A percentile compares a stretch with the other conserved stretches of the same genome.
These are phyloP conservation scores for Epichloe hybrida DNA, from an alignment of 2,329 filamentous ascomycete genomes.

Conservation along the genomic window DNA sequence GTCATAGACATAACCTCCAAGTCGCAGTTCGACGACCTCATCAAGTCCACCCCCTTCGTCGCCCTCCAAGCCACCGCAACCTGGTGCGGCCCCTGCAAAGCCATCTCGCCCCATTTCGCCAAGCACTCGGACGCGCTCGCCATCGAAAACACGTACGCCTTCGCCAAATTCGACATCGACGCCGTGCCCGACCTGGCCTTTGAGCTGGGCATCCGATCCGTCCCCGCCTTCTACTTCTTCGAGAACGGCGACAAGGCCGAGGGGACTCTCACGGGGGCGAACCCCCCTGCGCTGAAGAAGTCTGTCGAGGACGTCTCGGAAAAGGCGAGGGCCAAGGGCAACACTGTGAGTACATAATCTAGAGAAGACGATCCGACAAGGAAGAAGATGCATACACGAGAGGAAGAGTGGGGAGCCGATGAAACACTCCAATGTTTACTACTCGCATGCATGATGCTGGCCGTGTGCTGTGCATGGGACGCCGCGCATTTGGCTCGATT, in stretches of 20 bases:
- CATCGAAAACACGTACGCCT: slow-evolving; percentile 31
- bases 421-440: neutral
- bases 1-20: slow-evolving; percentile 26
- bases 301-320: slow-evolving; percentile 12
- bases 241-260: slow-evolving; percentile 32
- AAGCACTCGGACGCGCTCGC: slow-evolving; percentile 28
- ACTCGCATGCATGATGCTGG: too few relatives aligned
- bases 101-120: slow-evolving; percentile 40
- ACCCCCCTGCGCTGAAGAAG: slow-evolving; percentile 20
- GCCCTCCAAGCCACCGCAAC: slow-evolving; percentile 44
- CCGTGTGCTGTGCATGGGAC: too few relatives aligned
- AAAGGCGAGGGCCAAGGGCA: slow-evolving; percentile 14
- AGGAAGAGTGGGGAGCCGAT: neutral
- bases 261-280: slow-evolving; percentile 30
- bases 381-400: neutral
- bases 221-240: slow-evolving; percentile 50
- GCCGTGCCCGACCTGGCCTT: slow-evolving; percentile 34
- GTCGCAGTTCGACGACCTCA: slow-evolving; percentile 34
- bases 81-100: slow-evolving; percentile 49
- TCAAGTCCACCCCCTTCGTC: slow-evolving; percentile 35
- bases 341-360: slow-evolving; percentile 6
- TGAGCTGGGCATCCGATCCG: slow-evolving; percentile 37
- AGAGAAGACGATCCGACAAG: neutral
- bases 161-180: slow-evolving; percentile 48
- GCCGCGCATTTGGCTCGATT: neutral